Base-by-base conservation (phyloP, 176 grass and related monocot genomes). In the Rhipidocladum racemiflorum region DNA sequence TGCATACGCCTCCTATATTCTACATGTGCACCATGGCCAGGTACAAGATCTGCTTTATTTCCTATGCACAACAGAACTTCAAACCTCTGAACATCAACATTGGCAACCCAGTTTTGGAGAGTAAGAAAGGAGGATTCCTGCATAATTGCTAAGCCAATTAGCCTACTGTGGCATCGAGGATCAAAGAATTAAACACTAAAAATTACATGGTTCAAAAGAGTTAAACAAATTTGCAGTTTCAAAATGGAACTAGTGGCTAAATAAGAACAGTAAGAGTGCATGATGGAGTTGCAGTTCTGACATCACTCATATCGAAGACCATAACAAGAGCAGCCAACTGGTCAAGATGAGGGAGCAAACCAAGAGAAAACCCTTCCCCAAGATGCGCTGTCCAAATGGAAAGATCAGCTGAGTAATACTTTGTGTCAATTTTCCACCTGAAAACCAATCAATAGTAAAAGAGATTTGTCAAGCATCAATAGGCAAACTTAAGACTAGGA, bases 241-340 rank as follows among this genome's bases (percentile, higher is more conserved):
- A 77, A 5, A 56, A 72, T 6, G 16, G 27, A 81, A 85, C 21
- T 70, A 65, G 40, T 81, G 24, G 2, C 17, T 75, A 59, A 16
- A 57, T 49, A 65, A 86, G 53, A 63, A 67, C 36, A 61, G 40
- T 4, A 15, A 57, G 14, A 48, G 34, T 42, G 49, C 48, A 43
- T 27, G 30, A 48, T 6, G 40, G 40, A 13, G 36, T 44, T 73
- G 66, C 49, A 50, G 85, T 87, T 61, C 74, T 14, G 24, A 88
- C 92, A 89, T 99, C 92, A 85, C 16, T 95, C 91, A 95, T 91
- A 80, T 99, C 87, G 42, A 91, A 99, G 86, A 99, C 91, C 96
- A 95, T 93, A 79, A 93, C 74, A 57, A 99, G 85, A 49, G 92
- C 96, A 70, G 83, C 82, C 73, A 99, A 20, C 7, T 78, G 85